These are phyloP conservation scores for Haplosporangium gracile DNA, from an alignment of 192 early-diverging fungal species.

Conservation along the genomic window DNA sequence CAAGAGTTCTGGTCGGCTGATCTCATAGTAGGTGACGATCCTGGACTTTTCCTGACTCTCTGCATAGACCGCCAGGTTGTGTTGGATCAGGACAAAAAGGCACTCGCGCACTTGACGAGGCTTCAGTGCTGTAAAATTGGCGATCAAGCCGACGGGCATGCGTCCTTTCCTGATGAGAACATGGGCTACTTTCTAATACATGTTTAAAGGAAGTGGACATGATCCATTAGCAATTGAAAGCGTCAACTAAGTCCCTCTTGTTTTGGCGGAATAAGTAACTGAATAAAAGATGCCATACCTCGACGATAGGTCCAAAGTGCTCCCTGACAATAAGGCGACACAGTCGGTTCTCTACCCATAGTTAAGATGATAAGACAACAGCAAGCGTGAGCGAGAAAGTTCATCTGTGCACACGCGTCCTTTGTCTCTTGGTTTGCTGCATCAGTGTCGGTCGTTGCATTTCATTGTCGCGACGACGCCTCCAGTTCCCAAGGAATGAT, in stretches of 20 bases:
- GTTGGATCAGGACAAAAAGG: slow-evolving; percentile 90
- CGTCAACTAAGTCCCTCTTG: background rate
- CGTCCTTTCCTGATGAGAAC: slow-evolving; percentile 77
- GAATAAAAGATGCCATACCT: slow-evolving; percentile 65
- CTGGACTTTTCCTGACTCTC: slow-evolving; percentile 70
- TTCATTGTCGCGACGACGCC: background rate
- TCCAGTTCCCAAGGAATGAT: background rate
- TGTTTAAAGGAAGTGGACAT: background rate
- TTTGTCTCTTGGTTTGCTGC: background rate
- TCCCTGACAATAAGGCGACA: slow-evolving; percentile 73
- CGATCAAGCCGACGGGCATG: slow-evolving; percentile 66
- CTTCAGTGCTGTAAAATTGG: slow-evolving; percentile 62
- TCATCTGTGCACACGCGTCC: background rate
- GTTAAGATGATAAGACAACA: background rate
- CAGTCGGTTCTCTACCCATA: slow-evolving; percentile 39
- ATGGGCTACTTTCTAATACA: slow-evolving; percentile 69
- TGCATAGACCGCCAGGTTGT: slow-evolving; percentile 81
- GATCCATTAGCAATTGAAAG: background rate
- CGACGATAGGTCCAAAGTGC: slow-evolving; percentile 85
- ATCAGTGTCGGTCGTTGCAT: background rate
- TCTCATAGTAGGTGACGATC: slow-evolving; percentile 78
- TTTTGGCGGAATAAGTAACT: background rate
- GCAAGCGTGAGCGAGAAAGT: background rate
- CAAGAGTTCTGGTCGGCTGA: slow-evolving; percentile 68
- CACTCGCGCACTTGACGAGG: slow-evolving; percentile 74